phyloP scores from a whole-genome alignment of 768 basidiomycete genomes.

The Asterophora parasitica region DNA sequence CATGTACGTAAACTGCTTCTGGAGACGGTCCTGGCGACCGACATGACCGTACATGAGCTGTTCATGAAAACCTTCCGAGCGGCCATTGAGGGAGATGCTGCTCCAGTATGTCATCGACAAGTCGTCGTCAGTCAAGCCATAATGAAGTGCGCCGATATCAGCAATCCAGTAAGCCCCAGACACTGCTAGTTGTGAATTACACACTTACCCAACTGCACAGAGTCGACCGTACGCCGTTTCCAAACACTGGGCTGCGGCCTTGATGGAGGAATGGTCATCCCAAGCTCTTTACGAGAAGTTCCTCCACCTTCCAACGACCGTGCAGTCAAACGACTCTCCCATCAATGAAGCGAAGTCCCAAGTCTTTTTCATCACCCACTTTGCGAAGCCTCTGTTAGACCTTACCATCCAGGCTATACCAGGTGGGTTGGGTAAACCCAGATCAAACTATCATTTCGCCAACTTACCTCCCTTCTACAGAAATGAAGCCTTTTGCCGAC shows the following conservation, averaged over 20 bases:
- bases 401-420: conserved; percentile 70
- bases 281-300: conserved; percentile 85
- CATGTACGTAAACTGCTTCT: conserved; percentile 72
- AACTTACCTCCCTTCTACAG: conserved; percentile 30
- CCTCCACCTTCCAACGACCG: conserved; percentile 66
- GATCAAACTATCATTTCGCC: not conserved
- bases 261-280: conserved; percentile 86
- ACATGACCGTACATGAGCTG: conserved; percentile 86
- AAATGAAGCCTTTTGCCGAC: conserved; percentile 61
- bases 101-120: conserved; percentile 43
- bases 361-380: conserved; percentile 82
- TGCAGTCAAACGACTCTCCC: conserved; percentile 37
- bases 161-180: conserved; percentile 78
- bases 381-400: conserved; percentile 81
- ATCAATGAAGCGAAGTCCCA: conserved; percentile 75
- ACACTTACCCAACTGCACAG: conserved; percentile 33
- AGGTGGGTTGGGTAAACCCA: conserved; percentile 48
- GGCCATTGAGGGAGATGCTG: conserved; percentile 38
- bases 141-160: conserved; percentile 97
- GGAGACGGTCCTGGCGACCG: conserved; percentile 84
- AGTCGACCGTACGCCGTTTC: conserved; percentile 90
- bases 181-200: conserved; percentile 1
- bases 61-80: conserved; percentile 71
- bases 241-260: conserved; percentile 85
- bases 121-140: conserved; percentile 83